Conservation (phyloP, 2,329 filamentous ascomycete species). For the Ophioceras dolichostomum region DNA sequence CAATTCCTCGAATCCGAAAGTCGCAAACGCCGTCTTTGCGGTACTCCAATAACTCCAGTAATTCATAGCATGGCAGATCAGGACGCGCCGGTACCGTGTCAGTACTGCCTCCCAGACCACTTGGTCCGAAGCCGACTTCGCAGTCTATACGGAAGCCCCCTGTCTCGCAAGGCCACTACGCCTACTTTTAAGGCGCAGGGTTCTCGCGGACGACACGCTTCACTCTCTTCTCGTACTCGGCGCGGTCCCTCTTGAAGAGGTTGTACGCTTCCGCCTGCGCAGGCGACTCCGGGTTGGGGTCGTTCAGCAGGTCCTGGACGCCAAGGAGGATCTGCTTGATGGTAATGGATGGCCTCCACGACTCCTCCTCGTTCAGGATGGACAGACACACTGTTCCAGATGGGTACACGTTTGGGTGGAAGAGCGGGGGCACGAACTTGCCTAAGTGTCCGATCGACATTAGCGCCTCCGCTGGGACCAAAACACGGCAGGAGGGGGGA, state of each 20-base stretch:
- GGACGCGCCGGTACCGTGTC: no score
- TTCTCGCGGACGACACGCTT: slow-evolving; percentile 82
- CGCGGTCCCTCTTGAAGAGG: slow-evolving; percentile 80
- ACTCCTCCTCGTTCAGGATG: slow-evolving; percentile 96
- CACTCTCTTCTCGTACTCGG: slow-evolving; percentile 81
- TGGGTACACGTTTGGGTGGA: slow-evolving; percentile 97
- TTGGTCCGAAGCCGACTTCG: no score
- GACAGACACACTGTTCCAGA: slow-evolving; percentile 95
- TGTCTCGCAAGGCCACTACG: no score
- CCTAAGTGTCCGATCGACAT: slow-evolving; percentile 38
- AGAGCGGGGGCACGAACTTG: slow-evolving; percentile 92
- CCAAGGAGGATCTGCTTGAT: slow-evolving; percentile 96
- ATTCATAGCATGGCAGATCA: no score
- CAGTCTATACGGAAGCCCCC: no score
- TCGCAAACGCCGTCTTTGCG: not conserved
- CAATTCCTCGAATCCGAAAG: not conserved
- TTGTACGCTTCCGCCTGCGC: slow-evolving; percentile 97
- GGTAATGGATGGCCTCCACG: slow-evolving; percentile 96
- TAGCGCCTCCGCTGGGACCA: no score
- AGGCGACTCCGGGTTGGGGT: slow-evolving; percentile 93
- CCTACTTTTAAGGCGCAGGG: slow-evolving; percentile 55
- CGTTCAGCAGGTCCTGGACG: slow-evolving; percentile 90
- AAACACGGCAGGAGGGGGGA: not conserved
- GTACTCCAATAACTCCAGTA: not conserved
- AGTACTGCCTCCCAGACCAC: no score